Conservation (phyloP, 768 basidiomycete species). For the Kwoniella dejecticola region DNA sequence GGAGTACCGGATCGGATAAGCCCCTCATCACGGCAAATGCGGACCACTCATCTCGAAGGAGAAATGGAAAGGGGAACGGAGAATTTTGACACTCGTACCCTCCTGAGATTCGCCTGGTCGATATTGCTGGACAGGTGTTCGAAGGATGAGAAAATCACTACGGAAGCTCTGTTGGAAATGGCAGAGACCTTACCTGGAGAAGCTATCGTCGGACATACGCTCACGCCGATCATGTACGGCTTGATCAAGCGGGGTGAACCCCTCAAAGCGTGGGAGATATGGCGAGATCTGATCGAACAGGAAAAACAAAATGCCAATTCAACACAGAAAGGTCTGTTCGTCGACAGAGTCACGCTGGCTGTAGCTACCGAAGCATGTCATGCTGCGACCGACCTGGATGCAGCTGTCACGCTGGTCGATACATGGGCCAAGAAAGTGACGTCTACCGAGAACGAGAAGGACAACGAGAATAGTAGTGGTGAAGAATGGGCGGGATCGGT, state of each 20-base stretch:
- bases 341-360: constrained; percentile 29
- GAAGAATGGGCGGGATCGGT: constrained; percentile 14
- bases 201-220: constrained; percentile 18
- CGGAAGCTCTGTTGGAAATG: constrained; percentile 23
- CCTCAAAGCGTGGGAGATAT: constrained; percentile 31
- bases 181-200: constrained; percentile 15
- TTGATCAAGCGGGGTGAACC: constrained; percentile 23
- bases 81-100: not conserved
- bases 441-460: not conserved
- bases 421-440: constrained; percentile 25
- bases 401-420: constrained; percentile 37
- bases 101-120: constrained; percentile 35
- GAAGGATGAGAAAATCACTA: constrained; percentile 1
- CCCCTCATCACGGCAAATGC: not conserved
- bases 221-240: constrained; percentile 38
- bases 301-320: constrained; percentile 5
- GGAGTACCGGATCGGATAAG: too few species aligned
- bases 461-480: too few species aligned
- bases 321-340: constrained; percentile 12
- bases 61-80: not conserved
- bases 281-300: constrained; percentile 29
- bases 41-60: not conserved
- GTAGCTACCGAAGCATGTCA: constrained; percentile 27
- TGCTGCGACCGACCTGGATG: constrained; percentile 11
- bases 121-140: constrained; percentile 21